phyloP scores from a whole-genome alignment of 1,284 basidiomycete genomes.

The Melampsora abietis-canadensis region DNA sequence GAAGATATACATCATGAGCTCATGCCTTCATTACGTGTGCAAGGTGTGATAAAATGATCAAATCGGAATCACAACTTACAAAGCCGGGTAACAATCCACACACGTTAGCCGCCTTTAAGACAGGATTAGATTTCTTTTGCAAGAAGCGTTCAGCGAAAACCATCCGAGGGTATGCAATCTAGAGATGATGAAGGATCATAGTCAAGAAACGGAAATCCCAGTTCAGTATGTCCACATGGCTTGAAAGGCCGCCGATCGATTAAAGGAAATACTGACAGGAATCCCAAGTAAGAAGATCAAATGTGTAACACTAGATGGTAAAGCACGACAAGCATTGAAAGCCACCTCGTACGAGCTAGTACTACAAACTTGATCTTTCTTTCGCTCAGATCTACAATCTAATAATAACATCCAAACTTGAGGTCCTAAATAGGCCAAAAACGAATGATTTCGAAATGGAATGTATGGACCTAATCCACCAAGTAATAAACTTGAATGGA shows the following conservation, averaged over 20 bases:
- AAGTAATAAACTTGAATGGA: slow-evolving; percentile 58
- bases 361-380: slow-evolving; percentile 73
- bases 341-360: slow-evolving; percentile 67
- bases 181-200: slow-evolving; percentile 47
- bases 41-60: background rate
- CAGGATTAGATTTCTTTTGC: slow-evolving; percentile 13
- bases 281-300: slow-evolving; percentile 53
- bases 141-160: slow-evolving; percentile 64
- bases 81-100: slow-evolving; percentile 36
- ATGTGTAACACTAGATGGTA: slow-evolving; percentile 51
- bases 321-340: slow-evolving; percentile 57
- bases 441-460: slow-evolving; percentile 74
- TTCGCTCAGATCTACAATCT: slow-evolving; percentile 81
- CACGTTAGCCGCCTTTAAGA: slow-evolving; percentile 27
- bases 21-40: background rate
- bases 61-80: slow-evolving; percentile 17
- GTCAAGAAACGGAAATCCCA: background rate
- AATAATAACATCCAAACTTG: slow-evolving; percentile 63
- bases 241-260: background rate
- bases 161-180: slow-evolving; percentile 87
- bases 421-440: slow-evolving; percentile 61
- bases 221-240: background rate
- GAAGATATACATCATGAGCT: background rate
- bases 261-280: slow-evolving; percentile 48
- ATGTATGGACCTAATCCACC: slow-evolving; percentile 73